Conservation (phyloP, 1,284 basidiomycete genomes). For the Pulveroboletus sp. region DNA sequence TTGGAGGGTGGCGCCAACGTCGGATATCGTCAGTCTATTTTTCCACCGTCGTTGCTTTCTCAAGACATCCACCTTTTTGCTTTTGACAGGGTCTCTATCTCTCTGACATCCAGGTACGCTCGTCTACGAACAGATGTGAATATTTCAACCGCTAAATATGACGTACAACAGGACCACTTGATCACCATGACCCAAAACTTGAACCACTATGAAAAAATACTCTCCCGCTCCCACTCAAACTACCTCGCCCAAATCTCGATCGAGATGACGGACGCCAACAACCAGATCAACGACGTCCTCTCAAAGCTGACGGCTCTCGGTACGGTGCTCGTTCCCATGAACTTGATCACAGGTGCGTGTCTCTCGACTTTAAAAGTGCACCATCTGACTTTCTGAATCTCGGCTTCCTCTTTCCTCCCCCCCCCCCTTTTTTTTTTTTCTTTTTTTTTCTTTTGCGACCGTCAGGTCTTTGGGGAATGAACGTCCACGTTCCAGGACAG, state of each 20-base stretch:
- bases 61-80: neutral
- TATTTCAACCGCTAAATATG: neutral
- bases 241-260: constrained; percentile 98
- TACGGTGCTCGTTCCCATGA: constrained; percentile 97
- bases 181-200: constrained; percentile 99
- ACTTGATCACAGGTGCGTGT: constrained; percentile 87
- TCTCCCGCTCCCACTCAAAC: constrained; percentile 98
- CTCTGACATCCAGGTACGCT: constrained; percentile 79
- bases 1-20: constrained; percentile 97
- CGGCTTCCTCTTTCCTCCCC: no score
- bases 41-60: neutral
- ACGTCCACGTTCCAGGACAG: constrained; percentile 90
- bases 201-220: constrained; percentile 99
- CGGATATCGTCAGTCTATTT: constrained; percentile 79
- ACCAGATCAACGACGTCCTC: constrained; percentile 99
- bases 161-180: constrained; percentile 76
- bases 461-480: constrained; percentile 84
- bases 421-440: no score
- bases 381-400: no score
- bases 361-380: no score
- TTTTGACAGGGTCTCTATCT: constrained; percentile 81
- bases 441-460: neutral
- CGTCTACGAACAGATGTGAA: neutral
- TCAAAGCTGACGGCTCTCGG: constrained; percentile 98
- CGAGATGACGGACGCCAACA: constrained; percentile 99